These are phyloP conservation scores for Aspergillus coremiiformis DNA, from an alignment of 495 filamentous ascomycete species.

Conservation along the genomic window DNA sequence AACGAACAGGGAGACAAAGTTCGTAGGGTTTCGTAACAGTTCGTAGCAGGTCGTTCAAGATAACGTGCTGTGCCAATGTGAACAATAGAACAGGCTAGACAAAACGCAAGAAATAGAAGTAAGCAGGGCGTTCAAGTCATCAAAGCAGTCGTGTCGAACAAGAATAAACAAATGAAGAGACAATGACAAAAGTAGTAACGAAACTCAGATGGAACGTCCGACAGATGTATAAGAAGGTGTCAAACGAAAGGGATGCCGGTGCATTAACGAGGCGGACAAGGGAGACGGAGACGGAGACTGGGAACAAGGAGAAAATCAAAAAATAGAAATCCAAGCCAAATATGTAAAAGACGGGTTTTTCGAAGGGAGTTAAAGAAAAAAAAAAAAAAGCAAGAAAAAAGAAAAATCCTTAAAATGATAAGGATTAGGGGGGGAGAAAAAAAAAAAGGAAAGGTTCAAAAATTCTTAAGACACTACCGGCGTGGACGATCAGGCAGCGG, in stretches of 20 bases:
- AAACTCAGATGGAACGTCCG: conserved; percentile 9
- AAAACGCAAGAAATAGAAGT: conserved; percentile 11
- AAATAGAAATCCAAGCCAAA: conserved; percentile 26
- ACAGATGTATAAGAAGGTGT: conserved; percentile 24
- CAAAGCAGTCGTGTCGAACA: neutral
- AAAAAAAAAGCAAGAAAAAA: conserved; percentile 13
- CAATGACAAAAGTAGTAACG: conserved; percentile 4
- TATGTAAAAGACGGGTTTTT: conserved; percentile 6
- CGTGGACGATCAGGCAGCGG: conserved; percentile 11
- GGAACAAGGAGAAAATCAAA: conserved; percentile 27
- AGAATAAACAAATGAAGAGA: conserved; percentile 3
- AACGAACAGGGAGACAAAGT: conserved; percentile 11
- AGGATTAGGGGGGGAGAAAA: conserved; percentile 15
- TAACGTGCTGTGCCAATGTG: neutral
- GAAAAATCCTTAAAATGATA: too few species aligned
- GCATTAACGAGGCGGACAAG: conserved; percentile 15
- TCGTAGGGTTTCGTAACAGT: conserved; percentile 20
- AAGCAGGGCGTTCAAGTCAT: conserved; percentile 17
- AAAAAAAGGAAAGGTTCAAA: conserved; percentile 10
- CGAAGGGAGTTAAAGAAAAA: conserved; percentile 11
- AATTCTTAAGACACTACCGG: neutral
- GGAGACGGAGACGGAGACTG: conserved; percentile 24
- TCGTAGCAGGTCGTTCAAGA: conserved; percentile 21
- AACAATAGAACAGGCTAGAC: neutral
- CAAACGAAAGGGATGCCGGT: conserved; percentile 26